Percentiles rank a stretch among this genome's conserved stretches.
These are phyloP conservation scores for Purpureocillium lavendulum DNA, from an alignment of 2,329 filamentous ascomycete genomes.

Conservation along the genomic window DNA sequence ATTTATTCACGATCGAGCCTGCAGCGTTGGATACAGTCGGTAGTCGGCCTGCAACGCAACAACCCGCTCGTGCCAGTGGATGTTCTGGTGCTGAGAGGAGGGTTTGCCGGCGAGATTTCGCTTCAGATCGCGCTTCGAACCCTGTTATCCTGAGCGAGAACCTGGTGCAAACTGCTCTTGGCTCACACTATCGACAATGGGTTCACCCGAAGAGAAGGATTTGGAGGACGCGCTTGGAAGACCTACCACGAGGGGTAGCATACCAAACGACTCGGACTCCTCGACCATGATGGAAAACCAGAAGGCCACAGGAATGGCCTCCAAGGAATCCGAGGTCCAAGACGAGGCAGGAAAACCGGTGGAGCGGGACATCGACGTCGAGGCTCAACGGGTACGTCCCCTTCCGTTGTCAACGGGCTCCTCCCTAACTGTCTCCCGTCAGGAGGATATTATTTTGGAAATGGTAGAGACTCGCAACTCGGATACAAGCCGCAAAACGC, in stretches of 20 bases:
- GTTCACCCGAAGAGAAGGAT: background rate
- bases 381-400: background rate
- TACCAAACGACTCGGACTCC: background rate
- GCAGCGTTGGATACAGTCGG: no score
- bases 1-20: no score
- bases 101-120: no score
- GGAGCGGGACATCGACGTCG: background rate
- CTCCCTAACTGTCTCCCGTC: no score
- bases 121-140: no score
- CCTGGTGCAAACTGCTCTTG: no score
- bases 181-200: background rate
- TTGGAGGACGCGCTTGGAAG: background rate
- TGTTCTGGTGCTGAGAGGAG: no score
- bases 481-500: constrained; percentile 12
- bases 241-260: background rate
- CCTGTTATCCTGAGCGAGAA: no score
- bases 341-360: background rate
- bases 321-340: background rate
- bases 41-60: no score
- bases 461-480: constrained; percentile 10
- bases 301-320: background rate
- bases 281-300: background rate
- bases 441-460: constrained; percentile 10
- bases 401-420: no score
- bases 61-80: no score